Conservation (phyloP, 345 rosid species). For the Clausena lansium region DNA sequence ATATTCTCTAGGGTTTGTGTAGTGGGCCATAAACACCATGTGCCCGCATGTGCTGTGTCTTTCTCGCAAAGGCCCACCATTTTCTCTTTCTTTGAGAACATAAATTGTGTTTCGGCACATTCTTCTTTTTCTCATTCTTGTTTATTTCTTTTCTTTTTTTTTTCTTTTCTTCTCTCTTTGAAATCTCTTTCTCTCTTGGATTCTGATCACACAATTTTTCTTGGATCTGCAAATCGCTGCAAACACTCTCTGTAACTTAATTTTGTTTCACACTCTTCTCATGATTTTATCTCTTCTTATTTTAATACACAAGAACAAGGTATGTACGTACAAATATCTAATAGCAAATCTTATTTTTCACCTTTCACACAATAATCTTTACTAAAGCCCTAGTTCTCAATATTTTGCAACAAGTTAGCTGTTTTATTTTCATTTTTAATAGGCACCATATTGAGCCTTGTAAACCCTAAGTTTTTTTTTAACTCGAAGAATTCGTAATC, state of each 20-base stretch:
- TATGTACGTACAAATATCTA: constrained; percentile 15
- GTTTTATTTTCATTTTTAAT: background rate
- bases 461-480: background rate
- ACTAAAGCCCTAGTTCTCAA: background rate
- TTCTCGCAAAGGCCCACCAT: constrained; percentile 67
- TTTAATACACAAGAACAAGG: constrained; percentile 17
- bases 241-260: constrained; percentile 19
- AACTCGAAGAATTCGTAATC: background rate
- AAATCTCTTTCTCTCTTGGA: constrained; percentile 2
- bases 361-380: too few species aligned
- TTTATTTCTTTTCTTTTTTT: constrained; percentile 13
- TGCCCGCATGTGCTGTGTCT: constrained; percentile 98
- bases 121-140: constrained; percentile 32
- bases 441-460: background rate
- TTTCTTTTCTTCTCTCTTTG: constrained; percentile 14
- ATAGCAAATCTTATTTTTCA: background rate
- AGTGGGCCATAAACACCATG: constrained; percentile 73
- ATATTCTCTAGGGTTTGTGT: constrained; percentile 35
- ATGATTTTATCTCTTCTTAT: constrained; percentile 16
- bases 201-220: constrained; percentile 7
- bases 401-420: too few species aligned
- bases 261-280: constrained; percentile 13
- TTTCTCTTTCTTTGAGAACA: constrained; percentile 43
- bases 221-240: constrained; percentile 41
- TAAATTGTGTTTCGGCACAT: constrained; percentile 49